phyloP scores from a whole-genome alignment of 176 grass and related monocot species.

The Raddia guianensis region DNA sequence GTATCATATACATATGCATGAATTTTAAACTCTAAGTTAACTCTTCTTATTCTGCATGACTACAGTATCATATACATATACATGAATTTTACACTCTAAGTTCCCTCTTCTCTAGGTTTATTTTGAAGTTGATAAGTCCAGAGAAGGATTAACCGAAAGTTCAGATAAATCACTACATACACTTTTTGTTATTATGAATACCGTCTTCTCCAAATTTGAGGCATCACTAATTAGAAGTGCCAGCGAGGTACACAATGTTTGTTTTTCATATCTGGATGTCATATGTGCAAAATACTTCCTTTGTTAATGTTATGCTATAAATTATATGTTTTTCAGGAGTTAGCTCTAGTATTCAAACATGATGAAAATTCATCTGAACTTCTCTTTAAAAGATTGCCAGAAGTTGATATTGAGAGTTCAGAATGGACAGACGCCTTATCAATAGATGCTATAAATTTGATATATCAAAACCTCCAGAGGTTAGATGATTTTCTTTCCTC shows the following conservation, averaged over 20 bases:
- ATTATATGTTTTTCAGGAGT: constrained; percentile 27
- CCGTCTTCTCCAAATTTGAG: constrained; percentile 72
- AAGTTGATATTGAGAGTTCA: constrained; percentile 56
- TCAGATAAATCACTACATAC: constrained; percentile 74
- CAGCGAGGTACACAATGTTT: constrained; percentile 52
- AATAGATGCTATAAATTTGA: constrained; percentile 63
- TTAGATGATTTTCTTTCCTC: constrained; percentile 62
- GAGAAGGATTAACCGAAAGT: constrained; percentile 66
- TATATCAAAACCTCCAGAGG: constrained; percentile 79
- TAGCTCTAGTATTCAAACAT: constrained; percentile 11
- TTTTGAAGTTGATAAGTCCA: constrained; percentile 66
- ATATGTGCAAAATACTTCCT: constrained; percentile 5
- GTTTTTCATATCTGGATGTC: constrained; percentile 30
- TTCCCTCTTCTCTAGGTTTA: constrained; percentile 60
- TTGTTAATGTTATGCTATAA: constrained; percentile 9
- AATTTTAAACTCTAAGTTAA: constrained; percentile 11
- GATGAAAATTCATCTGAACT: constrained; percentile 53
- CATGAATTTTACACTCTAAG: constrained; percentile 15
- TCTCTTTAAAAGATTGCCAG: constrained; percentile 68
- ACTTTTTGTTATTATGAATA: constrained; percentile 62
- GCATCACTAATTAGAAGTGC: constrained; percentile 51
- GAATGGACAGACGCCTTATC: constrained; percentile 67
- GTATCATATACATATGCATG: constrained; percentile 15
- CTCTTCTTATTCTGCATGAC: constrained; percentile 49
- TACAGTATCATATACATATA: constrained; percentile 5